Evolutionary conservation across 768 basidiomycete genomes (phyloP).

Genomic region (Cystofilobasidium macerans): DNA sequence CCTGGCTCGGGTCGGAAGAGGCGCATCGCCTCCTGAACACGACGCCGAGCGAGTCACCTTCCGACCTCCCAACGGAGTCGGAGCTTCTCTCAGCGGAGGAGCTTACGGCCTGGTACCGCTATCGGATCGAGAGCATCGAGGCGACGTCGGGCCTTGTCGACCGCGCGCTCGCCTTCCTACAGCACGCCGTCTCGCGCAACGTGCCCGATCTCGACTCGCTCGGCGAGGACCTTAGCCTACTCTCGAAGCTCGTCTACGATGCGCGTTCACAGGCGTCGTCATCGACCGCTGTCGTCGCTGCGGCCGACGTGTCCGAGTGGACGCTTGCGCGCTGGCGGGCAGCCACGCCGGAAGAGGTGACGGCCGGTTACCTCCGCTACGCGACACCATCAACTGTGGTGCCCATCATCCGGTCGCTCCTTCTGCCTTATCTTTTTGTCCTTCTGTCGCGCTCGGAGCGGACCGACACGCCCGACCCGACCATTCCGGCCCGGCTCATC

Average conservation of each 20-base stretch:
- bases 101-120: constrained; percentile 64
- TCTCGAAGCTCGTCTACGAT: constrained; percentile 81
- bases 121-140: constrained; percentile 54
- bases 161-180: constrained; percentile 62
- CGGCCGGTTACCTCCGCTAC: constrained; percentile 63
- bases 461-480: constrained; percentile 56
- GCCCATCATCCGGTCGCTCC: constrained; percentile 59
- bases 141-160: constrained; percentile 63
- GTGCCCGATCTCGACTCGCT: constrained; percentile 67
- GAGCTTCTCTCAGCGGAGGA: constrained; percentile 44
- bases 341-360: constrained; percentile 54
- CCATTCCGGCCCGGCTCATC: constrained; percentile 47
- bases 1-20: constrained; percentile 44
- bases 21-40: constrained; percentile 36
- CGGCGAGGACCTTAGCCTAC: constrained; percentile 81
- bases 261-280: constrained; percentile 24
- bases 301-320: constrained; percentile 50
- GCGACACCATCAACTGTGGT: constrained; percentile 58
- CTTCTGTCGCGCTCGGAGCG: constrained; percentile 81
- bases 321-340: constrained; percentile 60
- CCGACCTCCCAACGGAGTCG: constrained; percentile 25
- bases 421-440: constrained; percentile 86
- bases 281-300: background rate
- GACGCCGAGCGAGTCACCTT: background rate
- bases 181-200: constrained; percentile 73